phyloP scores from a whole-genome alignment of 192 early-diverging fungal genomes.

The Pilobolus umbonatus region DNA sequence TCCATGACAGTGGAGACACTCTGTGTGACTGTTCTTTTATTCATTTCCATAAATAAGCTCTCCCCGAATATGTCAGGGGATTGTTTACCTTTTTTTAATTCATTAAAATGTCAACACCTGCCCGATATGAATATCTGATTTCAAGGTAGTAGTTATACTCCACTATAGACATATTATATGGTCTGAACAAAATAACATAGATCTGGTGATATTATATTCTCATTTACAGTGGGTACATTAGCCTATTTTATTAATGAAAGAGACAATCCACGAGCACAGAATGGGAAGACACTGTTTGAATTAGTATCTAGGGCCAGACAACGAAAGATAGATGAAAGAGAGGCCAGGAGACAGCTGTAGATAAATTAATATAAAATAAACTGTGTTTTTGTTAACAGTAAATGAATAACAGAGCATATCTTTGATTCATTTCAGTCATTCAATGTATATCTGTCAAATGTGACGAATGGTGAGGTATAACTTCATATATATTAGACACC shows the following conservation, averaged over 20 bases:
- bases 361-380: too few species aligned
- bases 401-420: too few species aligned
- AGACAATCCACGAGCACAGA: slow-evolving; percentile 42
- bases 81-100: neutral
- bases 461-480: too few species aligned
- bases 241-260: slow-evolving; percentile 54
- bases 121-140: slow-evolving; percentile 35
- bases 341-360: neutral
- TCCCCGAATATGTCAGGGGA: too few species aligned
- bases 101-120: slow-evolving; percentile 7
- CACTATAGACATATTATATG: neutral
- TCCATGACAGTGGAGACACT: too few species aligned
- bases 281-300: slow-evolving; percentile 44
- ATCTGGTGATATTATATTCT: slow-evolving; percentile 49
- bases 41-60: neutral
- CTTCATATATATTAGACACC: too few species aligned
- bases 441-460: too few species aligned
- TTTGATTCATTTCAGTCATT: too few species aligned
- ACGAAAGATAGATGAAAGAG: slow-evolving; percentile 30
- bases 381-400: too few species aligned
- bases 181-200: slow-evolving; percentile 18
- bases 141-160: slow-evolving; percentile 19
- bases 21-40: too few species aligned
- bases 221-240: slow-evolving; percentile 43
- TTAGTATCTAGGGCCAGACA: slow-evolving; percentile 37